Evolutionary conservation across 2,329 filamentous ascomycete species (phyloP).

Genomic region (Hirsutella minnesotensis): DNA sequence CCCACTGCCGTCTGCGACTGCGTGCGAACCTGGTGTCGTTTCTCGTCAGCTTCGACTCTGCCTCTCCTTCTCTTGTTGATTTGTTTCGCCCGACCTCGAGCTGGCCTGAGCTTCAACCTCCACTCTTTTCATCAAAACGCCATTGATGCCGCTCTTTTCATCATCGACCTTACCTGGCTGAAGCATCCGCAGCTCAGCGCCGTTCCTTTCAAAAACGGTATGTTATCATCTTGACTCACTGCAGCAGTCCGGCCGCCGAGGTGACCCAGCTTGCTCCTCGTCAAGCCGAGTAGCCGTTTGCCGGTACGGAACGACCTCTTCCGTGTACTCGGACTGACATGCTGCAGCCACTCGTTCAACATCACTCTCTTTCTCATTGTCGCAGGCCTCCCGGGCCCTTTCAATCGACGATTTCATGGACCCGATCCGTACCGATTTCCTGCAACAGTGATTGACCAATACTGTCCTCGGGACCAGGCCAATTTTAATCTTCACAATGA

Average conservation of each 20-base stretch:
- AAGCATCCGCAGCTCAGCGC: neutral
- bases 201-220: neutral
- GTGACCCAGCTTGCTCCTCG: no score
- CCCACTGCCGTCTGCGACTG: neutral
- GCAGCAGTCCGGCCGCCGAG: no score
- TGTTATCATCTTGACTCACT: neutral
- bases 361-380: neutral
- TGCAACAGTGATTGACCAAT: neutral
- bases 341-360: neutral
- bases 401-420: neutral
- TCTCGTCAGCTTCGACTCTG: neutral
- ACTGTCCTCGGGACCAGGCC: neutral
- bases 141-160: slow-evolving; percentile 1
- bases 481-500: slow-evolving; percentile 32
- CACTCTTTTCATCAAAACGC: neutral
- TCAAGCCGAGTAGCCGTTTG: no score
- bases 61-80: neutral
- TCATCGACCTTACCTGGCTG: neutral
- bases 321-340: no score
- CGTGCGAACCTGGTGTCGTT: neutral
- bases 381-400: neutral
- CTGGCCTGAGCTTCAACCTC: neutral
- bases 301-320: no score
- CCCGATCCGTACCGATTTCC: neutral
- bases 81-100: neutral